Percentiles rank a stretch among this genome's conserved stretches.
These are phyloP conservation scores for Selaginella tamariscina DNA, from an alignment of 75 land plant genomes.

Conservation along the genomic window DNA sequence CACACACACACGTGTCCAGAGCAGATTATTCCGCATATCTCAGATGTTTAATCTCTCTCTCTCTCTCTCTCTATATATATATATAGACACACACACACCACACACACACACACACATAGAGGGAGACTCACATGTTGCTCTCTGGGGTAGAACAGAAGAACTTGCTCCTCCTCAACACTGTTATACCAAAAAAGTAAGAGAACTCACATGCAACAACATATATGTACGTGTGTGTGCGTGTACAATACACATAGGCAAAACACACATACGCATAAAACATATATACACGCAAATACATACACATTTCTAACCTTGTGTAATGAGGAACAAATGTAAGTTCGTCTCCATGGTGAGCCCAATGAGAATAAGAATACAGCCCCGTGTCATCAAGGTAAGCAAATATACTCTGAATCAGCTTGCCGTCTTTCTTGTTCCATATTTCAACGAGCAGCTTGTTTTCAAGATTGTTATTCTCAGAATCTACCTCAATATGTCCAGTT, in stretches of 20 bases:
- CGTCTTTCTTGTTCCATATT: conserved; percentile 24
- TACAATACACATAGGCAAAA: conserved; percentile 5
- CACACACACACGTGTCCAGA: no score
- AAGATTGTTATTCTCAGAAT: conserved; percentile 22
- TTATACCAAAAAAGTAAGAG: background rate
- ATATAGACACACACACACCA: no score
- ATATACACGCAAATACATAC: background rate
- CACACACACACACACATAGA: background rate
- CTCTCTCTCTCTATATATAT: no score
- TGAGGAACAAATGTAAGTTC: conserved; percentile 49
- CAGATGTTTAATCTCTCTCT: no score
- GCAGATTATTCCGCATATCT: no score
- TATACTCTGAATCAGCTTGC: conserved; percentile 19
- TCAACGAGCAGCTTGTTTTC: conserved; percentile 41
- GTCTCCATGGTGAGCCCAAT: conserved; percentile 69
- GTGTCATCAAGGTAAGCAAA: conserved; percentile 28
- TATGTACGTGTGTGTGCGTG: no score
- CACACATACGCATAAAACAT: conserved; percentile 22
- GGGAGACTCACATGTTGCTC: conserved; percentile 40
- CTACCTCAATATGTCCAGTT: conserved; percentile 58
- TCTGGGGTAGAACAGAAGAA: conserved; percentile 73
- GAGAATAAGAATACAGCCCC: conserved; percentile 48
- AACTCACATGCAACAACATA: no score
- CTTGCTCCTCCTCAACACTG: background rate
- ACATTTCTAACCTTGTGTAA: conserved; percentile 38